A percentile compares a stretch with the other conserved stretches of the same genome.
These are phyloP conservation scores for Pichia sp. DNA, from an alignment of 1,139 yeast genomes.

Conservation along the genomic window DNA sequence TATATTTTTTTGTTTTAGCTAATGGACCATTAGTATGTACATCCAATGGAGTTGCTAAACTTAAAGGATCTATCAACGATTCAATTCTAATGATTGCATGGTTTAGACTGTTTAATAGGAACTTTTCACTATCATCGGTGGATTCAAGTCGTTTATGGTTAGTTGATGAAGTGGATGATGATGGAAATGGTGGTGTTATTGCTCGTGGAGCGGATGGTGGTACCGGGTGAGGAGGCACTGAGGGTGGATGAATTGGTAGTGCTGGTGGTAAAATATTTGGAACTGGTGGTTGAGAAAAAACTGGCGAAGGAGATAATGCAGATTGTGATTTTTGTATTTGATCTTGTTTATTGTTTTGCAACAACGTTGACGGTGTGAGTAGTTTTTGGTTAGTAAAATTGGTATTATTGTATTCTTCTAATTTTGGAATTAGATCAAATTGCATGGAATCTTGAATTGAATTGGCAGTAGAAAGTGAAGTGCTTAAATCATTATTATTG, in stretches of 20 bases:
- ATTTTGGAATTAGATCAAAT: neutral
- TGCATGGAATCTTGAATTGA: neutral
- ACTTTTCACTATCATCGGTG: slow-evolving; percentile 18
- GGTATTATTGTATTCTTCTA: neutral
- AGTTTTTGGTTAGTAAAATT: slow-evolving; percentile 1
- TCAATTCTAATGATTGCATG: slow-evolving; percentile 47
- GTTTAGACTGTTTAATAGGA: slow-evolving; percentile 48
- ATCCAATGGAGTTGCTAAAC: slow-evolving; percentile 8
- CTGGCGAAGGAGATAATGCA: neutral
- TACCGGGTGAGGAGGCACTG: neutral
- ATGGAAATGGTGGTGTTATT: neutral
- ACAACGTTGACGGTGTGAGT: slow-evolving; percentile 2
- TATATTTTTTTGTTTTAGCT: slow-evolving; percentile 26
- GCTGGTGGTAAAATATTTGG: neutral
- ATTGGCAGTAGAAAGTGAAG: neutral
- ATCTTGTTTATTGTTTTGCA: slow-evolving; percentile 1
- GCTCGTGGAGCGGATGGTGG: neutral
- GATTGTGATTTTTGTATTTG: neutral
- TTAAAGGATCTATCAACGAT: slow-evolving; percentile 42
- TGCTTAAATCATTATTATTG: neutral
- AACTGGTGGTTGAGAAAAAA: neutral
- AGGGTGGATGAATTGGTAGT: neutral
- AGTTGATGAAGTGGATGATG: neutral
- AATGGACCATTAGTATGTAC: neutral
- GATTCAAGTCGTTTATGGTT: slow-evolving; percentile 1